Evolutionary conservation across 441 rosid species (phyloP).

Genomic region (Corymbia citriodora): DNA sequence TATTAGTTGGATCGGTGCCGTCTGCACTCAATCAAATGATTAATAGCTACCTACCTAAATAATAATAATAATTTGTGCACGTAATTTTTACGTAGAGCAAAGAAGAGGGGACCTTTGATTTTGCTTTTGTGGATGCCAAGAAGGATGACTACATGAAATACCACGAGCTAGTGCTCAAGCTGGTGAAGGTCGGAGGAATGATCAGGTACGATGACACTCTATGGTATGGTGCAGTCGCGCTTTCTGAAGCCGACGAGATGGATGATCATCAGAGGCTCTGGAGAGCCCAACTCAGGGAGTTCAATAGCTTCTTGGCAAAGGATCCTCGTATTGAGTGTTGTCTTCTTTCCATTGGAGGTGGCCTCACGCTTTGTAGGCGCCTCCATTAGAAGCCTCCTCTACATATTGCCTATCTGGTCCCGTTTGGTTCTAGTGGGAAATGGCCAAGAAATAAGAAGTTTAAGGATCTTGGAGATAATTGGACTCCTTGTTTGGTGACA

Average conservation of each 20-base stretch:
- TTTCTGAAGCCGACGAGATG: not conserved
- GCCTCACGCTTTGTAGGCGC: slow-evolving; percentile 1
- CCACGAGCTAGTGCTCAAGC: not conserved
- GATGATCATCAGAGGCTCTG: not conserved
- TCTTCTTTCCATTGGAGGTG: not conserved
- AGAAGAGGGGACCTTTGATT: not conserved
- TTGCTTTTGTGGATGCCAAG: slow-evolving; percentile 3
- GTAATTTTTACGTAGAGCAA: not conserved
- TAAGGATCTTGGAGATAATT: no score
- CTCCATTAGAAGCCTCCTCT: not conserved
- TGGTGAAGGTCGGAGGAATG: slow-evolving; percentile 1
- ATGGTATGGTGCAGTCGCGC: not conserved
- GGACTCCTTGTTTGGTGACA: no score
- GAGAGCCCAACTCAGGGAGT: not conserved
- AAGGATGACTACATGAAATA: not conserved
- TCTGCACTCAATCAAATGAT: no score
- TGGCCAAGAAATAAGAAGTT: no score
- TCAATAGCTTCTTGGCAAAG: not conserved
- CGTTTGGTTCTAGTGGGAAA: no score
- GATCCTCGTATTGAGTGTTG: not conserved
- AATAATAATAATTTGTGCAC: no score
- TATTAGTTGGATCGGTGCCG: no score
- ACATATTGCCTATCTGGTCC: no score
- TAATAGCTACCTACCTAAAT: no score
- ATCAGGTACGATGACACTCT: not conserved